Evolutionary conservation across 495 filamentous ascomycete species (phyloP).

Genomic region (Lasiosphaeriaceae sp.): DNA sequence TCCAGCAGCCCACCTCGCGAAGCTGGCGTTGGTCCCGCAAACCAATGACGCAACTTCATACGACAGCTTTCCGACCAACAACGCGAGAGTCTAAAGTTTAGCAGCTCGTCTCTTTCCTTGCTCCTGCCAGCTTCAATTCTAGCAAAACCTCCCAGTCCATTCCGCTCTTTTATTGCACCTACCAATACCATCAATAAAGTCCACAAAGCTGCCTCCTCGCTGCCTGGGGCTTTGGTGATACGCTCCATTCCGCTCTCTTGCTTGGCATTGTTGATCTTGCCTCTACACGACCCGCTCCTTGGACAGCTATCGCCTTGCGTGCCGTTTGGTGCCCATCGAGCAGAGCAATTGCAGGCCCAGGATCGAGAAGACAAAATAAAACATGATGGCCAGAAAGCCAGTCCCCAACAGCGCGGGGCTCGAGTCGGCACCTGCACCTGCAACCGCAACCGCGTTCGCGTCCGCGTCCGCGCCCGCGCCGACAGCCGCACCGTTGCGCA

Average conservation of each 20-base stretch:
- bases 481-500: constrained; percentile 22
- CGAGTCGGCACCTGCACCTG: constrained; percentile 21
- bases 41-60: constrained; percentile 23
- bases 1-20: neutral
- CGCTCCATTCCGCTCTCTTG: too few relatives aligned
- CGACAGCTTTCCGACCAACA: constrained; percentile 5
- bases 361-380: neutral
- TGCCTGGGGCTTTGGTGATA: too few relatives aligned
- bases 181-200: too few relatives aligned
- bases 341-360: neutral
- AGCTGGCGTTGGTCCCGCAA: neutral
- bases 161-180: too few relatives aligned
- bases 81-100: neutral
- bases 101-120: neutral
- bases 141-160: neutral
- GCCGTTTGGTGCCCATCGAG: too few relatives aligned
- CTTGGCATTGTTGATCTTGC: too few relatives aligned
- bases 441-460: constrained; percentile 20
- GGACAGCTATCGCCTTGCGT: too few relatives aligned
- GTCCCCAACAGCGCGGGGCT: constrained; percentile 27
- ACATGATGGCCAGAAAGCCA: constrained; percentile 36
- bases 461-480: constrained; percentile 26
- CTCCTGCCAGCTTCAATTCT: neutral
- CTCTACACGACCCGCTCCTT: too few relatives aligned
- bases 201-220: too few relatives aligned